phyloP scores from a whole-genome alignment of 1,139 yeast genomes.

The Nakaseomyces glabratus region DNA sequence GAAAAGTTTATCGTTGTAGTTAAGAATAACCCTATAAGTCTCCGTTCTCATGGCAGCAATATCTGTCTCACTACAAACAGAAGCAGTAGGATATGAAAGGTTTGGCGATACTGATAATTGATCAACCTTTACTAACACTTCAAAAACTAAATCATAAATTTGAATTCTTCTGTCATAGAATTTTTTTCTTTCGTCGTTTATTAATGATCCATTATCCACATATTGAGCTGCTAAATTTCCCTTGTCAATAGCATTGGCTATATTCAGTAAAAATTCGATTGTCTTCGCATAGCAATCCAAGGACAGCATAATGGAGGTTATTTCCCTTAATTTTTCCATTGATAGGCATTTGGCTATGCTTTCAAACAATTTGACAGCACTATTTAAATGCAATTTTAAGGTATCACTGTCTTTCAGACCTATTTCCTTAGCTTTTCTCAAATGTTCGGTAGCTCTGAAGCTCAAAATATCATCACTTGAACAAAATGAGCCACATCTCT shows the following conservation, averaged over 20 bases:
- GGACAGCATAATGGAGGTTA: slow-evolving; percentile 67
- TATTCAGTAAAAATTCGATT: slow-evolving; percentile 68
- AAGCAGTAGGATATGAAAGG: slow-evolving; percentile 15
- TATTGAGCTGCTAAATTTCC: slow-evolving; percentile 49
- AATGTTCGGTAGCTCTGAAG: slow-evolving; percentile 86
- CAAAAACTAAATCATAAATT: slow-evolving; percentile 67
- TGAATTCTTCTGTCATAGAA: slow-evolving; percentile 43
- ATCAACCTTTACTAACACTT: slow-evolving; percentile 64
- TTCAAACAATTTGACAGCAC: slow-evolving; percentile 69
- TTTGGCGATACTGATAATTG: slow-evolving; percentile 37
- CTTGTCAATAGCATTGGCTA: slow-evolving; percentile 61
- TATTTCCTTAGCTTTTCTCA: slow-evolving; percentile 75
- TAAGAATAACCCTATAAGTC: slow-evolving; percentile 66
- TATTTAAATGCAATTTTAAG: slow-evolving; percentile 57
- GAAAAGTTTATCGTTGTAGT: slow-evolving; percentile 68
- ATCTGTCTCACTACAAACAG: slow-evolving; percentile 36
- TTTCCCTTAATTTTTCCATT: slow-evolving; percentile 71
- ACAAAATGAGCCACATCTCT: slow-evolving; percentile 91
- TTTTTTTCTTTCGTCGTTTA: slow-evolving; percentile 40
- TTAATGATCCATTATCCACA: slow-evolving; percentile 41
- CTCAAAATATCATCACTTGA: slow-evolving; percentile 89
- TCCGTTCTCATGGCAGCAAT: slow-evolving; percentile 56
- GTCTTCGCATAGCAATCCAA: slow-evolving; percentile 80
- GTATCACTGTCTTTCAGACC: slow-evolving; percentile 64
- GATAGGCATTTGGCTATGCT: slow-evolving; percentile 73